Base-by-base conservation (phyloP, 2,329 filamentous ascomycete species). In the Pseudonectria buxi region DNA sequence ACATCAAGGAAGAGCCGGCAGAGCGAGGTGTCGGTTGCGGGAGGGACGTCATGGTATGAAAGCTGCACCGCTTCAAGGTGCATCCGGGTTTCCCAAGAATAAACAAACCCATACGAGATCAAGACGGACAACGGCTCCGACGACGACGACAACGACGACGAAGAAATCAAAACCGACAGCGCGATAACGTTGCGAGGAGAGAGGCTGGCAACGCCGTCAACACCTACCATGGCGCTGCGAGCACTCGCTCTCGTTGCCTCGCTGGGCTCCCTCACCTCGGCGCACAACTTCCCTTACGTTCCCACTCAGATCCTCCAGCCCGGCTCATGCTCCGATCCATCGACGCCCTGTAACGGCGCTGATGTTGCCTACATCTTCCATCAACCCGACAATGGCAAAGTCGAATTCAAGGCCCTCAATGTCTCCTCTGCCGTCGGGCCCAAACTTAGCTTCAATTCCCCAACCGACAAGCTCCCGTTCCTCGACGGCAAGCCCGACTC, bases 271-370 rank as follows among this genome's bases (percentile, higher is more conserved):
- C 34, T 43, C 7, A 45, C 54, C 26, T 50, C 59, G 6, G 65
- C 69, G 33, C 65, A 69, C 49, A 58, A 58, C 32, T 71, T 87
- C 34, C 87, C 86, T 16, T 94, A 94, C 65, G 79, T 81, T 36
- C 83, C 86, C 3, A 87, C 87, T 0, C 78, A 75, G 22, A 72
- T 94, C 34, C 72, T 90, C 39, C 69, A 78, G 30, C 67, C 72
- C 6, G 54, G 61, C 38, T 36, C 47, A n/a, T 62, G 60, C 39
- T 58, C 67, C 35, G 68, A 72, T 41, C 58, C 64, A 14, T 63
- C 65, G 10, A 39, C 50, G 24, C 37, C 47, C 22, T 58, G 53
- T 51, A 52, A 49, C 44, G 57, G 46, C 36, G 57, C 45, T 41
- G 68, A 76, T 13, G 56, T 76, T 24, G 78, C 79, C 40, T 94